phyloP scores from a whole-genome alignment of 257 asterid genomes.

The Penstemon davidsonii region DNA sequence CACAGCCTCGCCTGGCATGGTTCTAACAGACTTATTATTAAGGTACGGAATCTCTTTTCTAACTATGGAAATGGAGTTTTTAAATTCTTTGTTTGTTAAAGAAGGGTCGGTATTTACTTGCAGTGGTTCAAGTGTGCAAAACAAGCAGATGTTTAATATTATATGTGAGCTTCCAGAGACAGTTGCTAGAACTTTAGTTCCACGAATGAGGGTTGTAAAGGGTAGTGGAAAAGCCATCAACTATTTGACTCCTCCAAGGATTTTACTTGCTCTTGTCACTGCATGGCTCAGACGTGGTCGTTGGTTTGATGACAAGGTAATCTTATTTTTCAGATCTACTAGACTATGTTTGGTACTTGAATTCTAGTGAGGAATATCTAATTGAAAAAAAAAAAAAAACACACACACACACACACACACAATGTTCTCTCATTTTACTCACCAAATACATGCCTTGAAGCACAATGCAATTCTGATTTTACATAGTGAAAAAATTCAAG shows the following conservation, averaged over 20 bases:
- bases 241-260: slow-evolving; percentile 96
- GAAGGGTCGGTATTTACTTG: slow-evolving; percentile 24
- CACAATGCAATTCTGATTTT: neutral
- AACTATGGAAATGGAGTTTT: neutral
- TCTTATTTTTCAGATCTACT: neutral
- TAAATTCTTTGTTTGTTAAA: slow-evolving; percentile 8
- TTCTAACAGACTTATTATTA: slow-evolving; percentile 81
- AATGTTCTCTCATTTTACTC: too few relatives aligned
- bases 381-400: too few relatives aligned
- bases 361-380: too few relatives aligned
- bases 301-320: slow-evolving; percentile 97
- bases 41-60: slow-evolving; percentile 49
- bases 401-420: neutral
- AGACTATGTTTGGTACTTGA: neutral
- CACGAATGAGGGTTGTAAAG: slow-evolving; percentile 96
- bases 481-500: neutral
- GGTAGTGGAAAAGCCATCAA: slow-evolving; percentile 94
- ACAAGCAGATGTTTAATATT: slow-evolving; percentile 95
- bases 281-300: slow-evolving; percentile 97
- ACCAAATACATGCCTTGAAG: too few relatives aligned
- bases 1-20: slow-evolving; percentile 99
- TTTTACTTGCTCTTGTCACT: slow-evolving; percentile 85
- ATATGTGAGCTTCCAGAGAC: slow-evolving; percentile 99
- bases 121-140: slow-evolving; percentile 91
- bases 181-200: slow-evolving; percentile 92